phyloP scores from a whole-genome alignment of 1,284 basidiomycete species.

The Ceratobasidium sp. region DNA sequence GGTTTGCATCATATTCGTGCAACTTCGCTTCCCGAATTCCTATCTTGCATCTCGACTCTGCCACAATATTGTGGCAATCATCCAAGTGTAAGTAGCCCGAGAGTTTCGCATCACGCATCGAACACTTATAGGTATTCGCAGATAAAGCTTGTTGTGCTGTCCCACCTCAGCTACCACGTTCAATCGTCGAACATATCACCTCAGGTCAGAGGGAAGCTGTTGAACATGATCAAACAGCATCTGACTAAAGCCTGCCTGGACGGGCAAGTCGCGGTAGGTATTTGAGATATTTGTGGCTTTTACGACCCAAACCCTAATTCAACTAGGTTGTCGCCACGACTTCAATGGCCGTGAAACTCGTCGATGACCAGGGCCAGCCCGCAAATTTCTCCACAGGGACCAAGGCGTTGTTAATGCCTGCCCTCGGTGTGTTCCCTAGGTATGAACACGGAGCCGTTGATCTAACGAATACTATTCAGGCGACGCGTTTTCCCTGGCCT shows the following conservation, averaged over 20 bases:
- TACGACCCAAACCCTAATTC: background rate
- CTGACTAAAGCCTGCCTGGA: conserved; percentile 11
- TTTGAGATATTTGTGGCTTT: background rate
- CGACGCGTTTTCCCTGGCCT: conserved; percentile 6
- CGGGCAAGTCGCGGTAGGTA: conserved; percentile 30
- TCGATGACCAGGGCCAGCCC: conserved; percentile 31
- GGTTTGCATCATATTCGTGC: conserved; percentile 13
- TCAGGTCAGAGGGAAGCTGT: conserved; percentile 15
- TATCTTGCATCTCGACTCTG: conserved; percentile 27
- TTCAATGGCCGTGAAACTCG: conserved; percentile 28
- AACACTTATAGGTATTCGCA: background rate
- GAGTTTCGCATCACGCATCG: background rate
- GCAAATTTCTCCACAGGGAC: conserved; percentile 35
- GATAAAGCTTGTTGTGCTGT: conserved; percentile 25
- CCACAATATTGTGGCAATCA: conserved; percentile 28
- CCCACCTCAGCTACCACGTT: conserved; percentile 30
- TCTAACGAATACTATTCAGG: background rate
- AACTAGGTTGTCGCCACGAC: conserved; percentile 23
- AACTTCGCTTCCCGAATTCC: conserved; percentile 17
- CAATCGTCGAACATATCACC: conserved; percentile 9
- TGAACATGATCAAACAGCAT: conserved; percentile 26
- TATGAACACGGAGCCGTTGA: background rate
- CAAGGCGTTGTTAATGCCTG: conserved; percentile 28
- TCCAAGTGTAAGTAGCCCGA: conserved; percentile 14
- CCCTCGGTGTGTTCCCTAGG: conserved; percentile 18